Percentiles rank a stretch among this genome's conserved stretches.
Conservation (phyloP, 257 asterid genomes). For the Fraxinus americana region DNA sequence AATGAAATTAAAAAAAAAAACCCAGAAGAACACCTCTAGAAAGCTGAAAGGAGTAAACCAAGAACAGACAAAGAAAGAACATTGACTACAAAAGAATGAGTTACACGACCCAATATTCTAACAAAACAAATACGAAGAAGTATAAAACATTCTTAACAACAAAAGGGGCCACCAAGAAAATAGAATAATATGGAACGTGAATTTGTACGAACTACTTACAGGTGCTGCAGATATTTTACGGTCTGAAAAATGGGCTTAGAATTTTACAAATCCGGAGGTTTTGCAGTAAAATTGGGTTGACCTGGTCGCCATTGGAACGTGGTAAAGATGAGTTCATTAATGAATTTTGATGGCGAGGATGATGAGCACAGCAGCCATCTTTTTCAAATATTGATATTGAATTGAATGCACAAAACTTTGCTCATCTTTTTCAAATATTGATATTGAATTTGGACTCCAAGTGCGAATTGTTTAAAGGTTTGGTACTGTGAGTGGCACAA, state of each 20-base stretch:
- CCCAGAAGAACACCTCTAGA: conserved; percentile 4
- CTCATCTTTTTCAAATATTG: conserved; percentile 8
- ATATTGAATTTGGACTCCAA: too few species aligned
- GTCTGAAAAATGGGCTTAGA: conserved; percentile 24
- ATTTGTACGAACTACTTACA: conserved; percentile 20
- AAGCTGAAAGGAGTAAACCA: conserved; percentile 17
- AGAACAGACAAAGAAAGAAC: conserved; percentile 14
- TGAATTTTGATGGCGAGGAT: conserved; percentile 35
- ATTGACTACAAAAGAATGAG: conserved; percentile 22
- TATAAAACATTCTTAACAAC: conserved; percentile 17
- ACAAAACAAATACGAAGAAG: conserved; percentile 8
- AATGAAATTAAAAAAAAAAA: conserved; percentile 9
- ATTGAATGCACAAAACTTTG: conserved; percentile 27
- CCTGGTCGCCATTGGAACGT: conserved; percentile 42
- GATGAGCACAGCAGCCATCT: conserved; percentile 49
- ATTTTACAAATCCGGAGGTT: not conserved
- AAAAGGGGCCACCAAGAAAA: not conserved
- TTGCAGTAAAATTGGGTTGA: conserved; percentile 29
- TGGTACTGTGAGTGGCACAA: too few species aligned
- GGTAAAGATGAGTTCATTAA: conserved; percentile 19
- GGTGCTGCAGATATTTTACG: conserved; percentile 16
- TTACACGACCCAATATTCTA: conserved; percentile 18
- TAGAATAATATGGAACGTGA: conserved; percentile 7
- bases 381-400: conserved; percentile 44
- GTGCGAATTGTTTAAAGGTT: too few species aligned